Conservation (phyloP, 345 rosid species). For the Hibiscus tridactylites region DNA sequence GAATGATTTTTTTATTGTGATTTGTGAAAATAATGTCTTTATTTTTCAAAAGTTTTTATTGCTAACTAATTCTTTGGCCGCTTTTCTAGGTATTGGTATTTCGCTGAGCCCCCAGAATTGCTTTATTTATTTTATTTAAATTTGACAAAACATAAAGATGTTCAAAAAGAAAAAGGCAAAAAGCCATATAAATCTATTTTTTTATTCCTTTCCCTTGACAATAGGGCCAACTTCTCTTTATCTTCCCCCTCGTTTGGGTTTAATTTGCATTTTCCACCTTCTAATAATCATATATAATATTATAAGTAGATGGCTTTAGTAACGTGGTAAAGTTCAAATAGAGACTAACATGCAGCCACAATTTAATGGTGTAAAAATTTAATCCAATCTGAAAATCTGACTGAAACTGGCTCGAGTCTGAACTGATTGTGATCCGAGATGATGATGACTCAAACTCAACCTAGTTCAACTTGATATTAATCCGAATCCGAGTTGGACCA, state of each 20-base stretch:
- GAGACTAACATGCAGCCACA: too few species aligned
- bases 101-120: background rate
- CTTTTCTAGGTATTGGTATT: background rate
- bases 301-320: background rate
- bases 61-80: background rate
- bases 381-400: too few species aligned
- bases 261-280: background rate
- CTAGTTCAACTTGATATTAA: too few species aligned
- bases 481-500: too few species aligned
- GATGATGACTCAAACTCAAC: too few species aligned
- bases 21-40: background rate
- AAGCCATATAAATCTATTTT: background rate
- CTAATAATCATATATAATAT: background rate
- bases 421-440: too few species aligned
- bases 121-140: background rate
- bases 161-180: slow-evolving; percentile 3
- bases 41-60: background rate
- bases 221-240: background rate
- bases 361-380: too few species aligned
- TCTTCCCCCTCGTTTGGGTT: background rate
- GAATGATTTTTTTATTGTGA: background rate
- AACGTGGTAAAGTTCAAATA: background rate
- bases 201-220: background rate
- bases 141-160: background rate
- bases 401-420: too few species aligned